Base-by-base conservation (phyloP, 2,329 filamentous ascomycete species). In the Cercospora sp. region DNA sequence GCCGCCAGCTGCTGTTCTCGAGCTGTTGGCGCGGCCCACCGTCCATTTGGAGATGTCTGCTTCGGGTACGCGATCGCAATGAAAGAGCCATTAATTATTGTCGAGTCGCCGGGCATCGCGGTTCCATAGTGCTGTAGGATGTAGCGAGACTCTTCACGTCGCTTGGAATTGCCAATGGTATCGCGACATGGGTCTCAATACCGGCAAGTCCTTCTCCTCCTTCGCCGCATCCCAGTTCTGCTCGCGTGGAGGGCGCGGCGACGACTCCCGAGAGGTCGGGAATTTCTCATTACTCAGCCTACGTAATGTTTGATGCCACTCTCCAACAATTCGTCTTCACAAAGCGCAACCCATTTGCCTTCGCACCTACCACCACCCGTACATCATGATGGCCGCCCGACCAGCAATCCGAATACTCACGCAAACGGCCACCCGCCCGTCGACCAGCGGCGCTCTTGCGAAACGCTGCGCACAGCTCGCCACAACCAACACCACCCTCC, bases 331-430 rank as follows among this genome's bases (percentile, higher is more conserved):
- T 28, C 53, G 45, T 31, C 13, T 57, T 31, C 13, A 57, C 26
- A 20, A 16, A 57, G 26, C 28, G 16, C 28, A 18, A 20, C 12
- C 3, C 53, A n/a, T 31, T 57, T 8, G 53, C 9, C 26, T 57
- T 28, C 4, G 16, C n/a, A 4, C 2, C 26, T 18, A 51, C 20
- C 53, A 30, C 26, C 53, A 30, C 1, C 23, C 5, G 53, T 30
- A 16, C 28, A 16, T 18, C 23, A 57, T 31, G 26, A 61, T 61
- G 59, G 16, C 59, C 18, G 31, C 59, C 31, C 45, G 59, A 45
- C 59, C 59, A n/a, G 59, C 59, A 33, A 61, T 42, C 33, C 30
- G 59, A 45, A 61, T 61, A 23, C 23, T 61, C 31, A 28, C 59
- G 18, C 59, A 61, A 45, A 26, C 59, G 18, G 13, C 36, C 33